Percentiles rank a stretch among this genome's conserved stretches.
These are phyloP conservation scores for Linnemannia hyalina DNA, from an alignment of 192 early-diverging fungal species.

Conservation along the genomic window DNA sequence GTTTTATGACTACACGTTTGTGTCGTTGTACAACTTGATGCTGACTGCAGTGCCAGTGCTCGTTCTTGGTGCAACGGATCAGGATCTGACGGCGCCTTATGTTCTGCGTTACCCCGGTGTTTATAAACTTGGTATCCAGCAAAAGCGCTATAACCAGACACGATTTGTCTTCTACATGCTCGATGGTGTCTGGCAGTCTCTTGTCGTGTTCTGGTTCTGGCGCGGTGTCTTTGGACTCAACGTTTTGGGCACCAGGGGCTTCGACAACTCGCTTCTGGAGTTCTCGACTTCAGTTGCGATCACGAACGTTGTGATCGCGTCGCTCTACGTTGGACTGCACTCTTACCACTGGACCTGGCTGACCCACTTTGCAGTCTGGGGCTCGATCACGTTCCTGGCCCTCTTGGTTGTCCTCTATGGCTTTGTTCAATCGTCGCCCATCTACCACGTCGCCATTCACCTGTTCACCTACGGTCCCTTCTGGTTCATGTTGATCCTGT, in stretches of 20 bases:
- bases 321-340: constrained; percentile 82
- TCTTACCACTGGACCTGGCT: constrained; percentile 91
- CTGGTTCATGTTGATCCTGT: constrained; percentile 79
- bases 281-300: constrained; percentile 87
- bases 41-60: constrained; percentile 78
- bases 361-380: constrained; percentile 71
- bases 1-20: constrained; percentile 94
- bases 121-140: constrained; percentile 88
- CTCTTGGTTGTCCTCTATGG: constrained; percentile 79
- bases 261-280: constrained; percentile 64
- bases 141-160: constrained; percentile 84
- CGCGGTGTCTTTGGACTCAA: constrained; percentile 69
- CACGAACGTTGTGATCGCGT: constrained; percentile 84
- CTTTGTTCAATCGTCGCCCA: constrained; percentile 63
- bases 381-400: constrained; percentile 78
- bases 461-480: constrained; percentile 78
- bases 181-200: constrained; percentile 94
- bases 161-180: constrained; percentile 90
- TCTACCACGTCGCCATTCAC: constrained; percentile 77
- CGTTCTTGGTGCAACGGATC: constrained; percentile 76
- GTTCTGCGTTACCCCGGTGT: constrained; percentile 71
- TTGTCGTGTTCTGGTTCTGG: constrained; percentile 87
- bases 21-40: constrained; percentile 89
- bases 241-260: constrained; percentile 17
- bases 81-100: constrained; percentile 73